Base-by-base conservation (phyloP, 2,329 filamentous ascomycete genomes). In the Stenocarpella maydis region DNA sequence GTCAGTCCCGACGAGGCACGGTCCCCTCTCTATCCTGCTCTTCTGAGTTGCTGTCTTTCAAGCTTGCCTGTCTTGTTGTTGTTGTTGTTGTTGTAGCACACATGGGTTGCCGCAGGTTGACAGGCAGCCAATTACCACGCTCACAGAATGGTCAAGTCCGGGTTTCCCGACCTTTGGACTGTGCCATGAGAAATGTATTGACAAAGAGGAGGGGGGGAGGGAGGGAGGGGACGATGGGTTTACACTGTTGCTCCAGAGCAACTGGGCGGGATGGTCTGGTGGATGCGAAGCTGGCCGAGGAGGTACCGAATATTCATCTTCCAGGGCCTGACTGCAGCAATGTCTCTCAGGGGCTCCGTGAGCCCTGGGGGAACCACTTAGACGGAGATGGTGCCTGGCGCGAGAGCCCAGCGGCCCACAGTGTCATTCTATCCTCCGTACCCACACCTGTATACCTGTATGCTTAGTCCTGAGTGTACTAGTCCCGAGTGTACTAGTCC, bases 161-260 rank as follows among this genome's bases (percentile, higher is more conserved):
- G 67, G 69, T 61, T 63, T 68, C 55, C 61, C 67, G 67, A 54
- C 66, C 67, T 65, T 58, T 60, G 49, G 50, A 65, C 49, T 50
- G 43, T 34, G 41, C 34, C 28, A 45, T 26, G 58, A 47, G 50
- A 26, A 21, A 4, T 4, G 24, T 67, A 28, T 58, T 28, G 49
- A 24, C 50, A 37, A 47, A 19, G 54, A 50, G 65, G 54, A 45
- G 54, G 50, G 45, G 37, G 39, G 52, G 52, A 47, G 41, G 65
- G 54, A 45, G 54, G 50, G 45, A 47, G 39, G 52, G 52, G 39
- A 67, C 41, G 52, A 49, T 34, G 52, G 19, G 47, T 61, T 61
- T 61, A 61, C 58, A 37, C 58, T 61, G 4, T 37, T 61, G 58
- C 41, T 41, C 58, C 58, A 61, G 58, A 24, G 58, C 39, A 45